Base-by-base conservation (phyloP, 331 rosid species). In the Quercus lobata region DNA sequence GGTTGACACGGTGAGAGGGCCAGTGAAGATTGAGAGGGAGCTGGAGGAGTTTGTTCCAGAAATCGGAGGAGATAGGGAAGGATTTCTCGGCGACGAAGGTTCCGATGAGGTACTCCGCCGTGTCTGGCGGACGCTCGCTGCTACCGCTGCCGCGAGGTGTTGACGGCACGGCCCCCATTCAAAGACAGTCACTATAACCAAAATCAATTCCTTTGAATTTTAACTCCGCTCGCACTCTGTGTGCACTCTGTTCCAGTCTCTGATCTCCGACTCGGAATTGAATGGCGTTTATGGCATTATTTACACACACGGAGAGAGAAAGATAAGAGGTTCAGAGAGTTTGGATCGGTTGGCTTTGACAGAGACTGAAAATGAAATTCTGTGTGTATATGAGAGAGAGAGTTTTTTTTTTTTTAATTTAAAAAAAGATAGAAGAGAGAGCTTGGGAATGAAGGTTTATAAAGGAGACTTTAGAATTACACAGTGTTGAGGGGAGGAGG, bases 121-220 rank as follows among this genome's bases (percentile, higher is more conserved):
- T 85, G 37, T 93, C 97, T 83, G 83, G 91, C 11, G 97, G 88
- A 75, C 87, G 92, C 72, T 85, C 82, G 72, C 79, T 74, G 57
- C 29, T 49, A 49, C 0, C 25, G 25, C 89, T 81, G 81, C 81
- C 88, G 75, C 90, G 89, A 82, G 97, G 99, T 68, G 98, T 96
- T 17, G 99, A 96, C 57, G 99, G 95, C 73, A 83, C 89, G 78
- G 97, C 81, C 49, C 99, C 99, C 99, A 96, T 96, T 72, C 22
- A 25, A 16, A 66, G 8, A 17, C 16, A 4, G 49, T 41, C 49
- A 41, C 49, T 0, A 1, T 1, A 65, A 30, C 8, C 16, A 49
- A 49, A 49, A 49, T 1, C 55, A 49, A 49, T 3, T 49, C 55
- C 55, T 10, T 15, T 34, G 3, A 7, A 35, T 19, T 18, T 11